phyloP scores from a whole-genome alignment of 148 eudicot genomes.

The Vaccinium corymbosum region DNA sequence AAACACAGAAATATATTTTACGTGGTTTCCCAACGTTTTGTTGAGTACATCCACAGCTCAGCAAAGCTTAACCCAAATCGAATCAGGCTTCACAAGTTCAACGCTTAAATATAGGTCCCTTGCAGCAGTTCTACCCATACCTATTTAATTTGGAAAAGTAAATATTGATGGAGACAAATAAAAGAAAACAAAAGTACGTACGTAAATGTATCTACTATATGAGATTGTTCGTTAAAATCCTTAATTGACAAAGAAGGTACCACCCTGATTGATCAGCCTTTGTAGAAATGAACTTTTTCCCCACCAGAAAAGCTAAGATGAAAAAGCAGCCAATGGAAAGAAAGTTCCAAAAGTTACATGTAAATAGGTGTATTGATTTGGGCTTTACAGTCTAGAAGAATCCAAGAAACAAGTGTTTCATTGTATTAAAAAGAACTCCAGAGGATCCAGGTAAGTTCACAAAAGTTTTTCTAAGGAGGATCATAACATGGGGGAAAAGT shows the following conservation, averaged over 20 bases:
- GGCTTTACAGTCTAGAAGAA: neutral
- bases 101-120: neutral
- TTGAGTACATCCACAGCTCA: no score
- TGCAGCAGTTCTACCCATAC: neutral
- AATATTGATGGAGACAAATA: neutral
- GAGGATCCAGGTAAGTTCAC: neutral
- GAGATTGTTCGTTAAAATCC: neutral
- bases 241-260: slow-evolving; percentile 7
- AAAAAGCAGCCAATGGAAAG: slow-evolving; percentile 3
- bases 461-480: neutral
- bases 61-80: no score
- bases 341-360: neutral
- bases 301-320: neutral
- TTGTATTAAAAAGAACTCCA: neutral
- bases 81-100: no score
- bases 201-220: neutral
- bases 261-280: neutral
- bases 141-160: neutral
- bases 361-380: neutral
- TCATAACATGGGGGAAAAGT: neutral
- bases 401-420: neutral
- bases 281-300: neutral
- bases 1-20: no score
- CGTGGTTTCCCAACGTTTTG: no score
- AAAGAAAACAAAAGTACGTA: slow-evolving; percentile 5